Percentiles rank a stretch among this genome's conserved stretches.
phyloP scores from a whole-genome alignment of 805 yeast species.

The Blastobotrys parvus region DNA sequence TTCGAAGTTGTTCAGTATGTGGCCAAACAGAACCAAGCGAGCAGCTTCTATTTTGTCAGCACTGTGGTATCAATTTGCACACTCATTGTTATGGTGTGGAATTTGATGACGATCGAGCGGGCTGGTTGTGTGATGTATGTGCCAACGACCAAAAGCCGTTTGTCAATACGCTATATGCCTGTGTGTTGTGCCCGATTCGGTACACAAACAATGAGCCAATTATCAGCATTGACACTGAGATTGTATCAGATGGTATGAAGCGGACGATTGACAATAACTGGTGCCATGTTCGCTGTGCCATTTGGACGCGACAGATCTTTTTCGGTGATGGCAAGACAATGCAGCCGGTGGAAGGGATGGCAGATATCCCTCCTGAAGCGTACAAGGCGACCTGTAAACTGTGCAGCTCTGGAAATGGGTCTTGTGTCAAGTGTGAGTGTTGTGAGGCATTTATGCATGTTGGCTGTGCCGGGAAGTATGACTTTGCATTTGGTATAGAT shows the following conservation, averaged over 20 bases:
- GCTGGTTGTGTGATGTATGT: conserved; percentile 80
- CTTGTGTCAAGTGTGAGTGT: conserved; percentile 38
- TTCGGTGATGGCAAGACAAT: conserved; percentile 36
- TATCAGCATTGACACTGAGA: conserved; percentile 33
- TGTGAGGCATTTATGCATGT: conserved; percentile 41
- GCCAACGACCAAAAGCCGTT: conserved; percentile 58
- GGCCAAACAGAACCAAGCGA: conserved; percentile 31
- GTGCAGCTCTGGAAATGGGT: conserved; percentile 49
- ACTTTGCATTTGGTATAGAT: conserved; percentile 48
- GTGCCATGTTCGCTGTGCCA: conserved; percentile 71
- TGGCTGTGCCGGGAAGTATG: conserved; percentile 48
- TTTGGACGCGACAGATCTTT: conserved; percentile 40
- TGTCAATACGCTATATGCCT: conserved; percentile 47
- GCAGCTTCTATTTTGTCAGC: conserved; percentile 45
- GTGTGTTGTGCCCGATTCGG: conserved; percentile 54
- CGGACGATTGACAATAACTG: conserved; percentile 61
- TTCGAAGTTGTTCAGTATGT: conserved; percentile 50
- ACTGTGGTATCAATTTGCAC: conserved; percentile 68
- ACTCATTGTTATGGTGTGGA: conserved; percentile 56
- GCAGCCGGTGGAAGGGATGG: conserved; percentile 42
- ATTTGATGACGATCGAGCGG: conserved; percentile 18
- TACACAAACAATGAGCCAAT: conserved; percentile 42
- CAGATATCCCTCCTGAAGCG: conserved; percentile 22
- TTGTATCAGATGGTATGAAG: conserved; percentile 57
- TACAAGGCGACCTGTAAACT: conserved; percentile 25